These are phyloP conservation scores for Nothophoma quercina DNA, from an alignment of 2,329 filamentous ascomycete species.

Conservation along the genomic window DNA sequence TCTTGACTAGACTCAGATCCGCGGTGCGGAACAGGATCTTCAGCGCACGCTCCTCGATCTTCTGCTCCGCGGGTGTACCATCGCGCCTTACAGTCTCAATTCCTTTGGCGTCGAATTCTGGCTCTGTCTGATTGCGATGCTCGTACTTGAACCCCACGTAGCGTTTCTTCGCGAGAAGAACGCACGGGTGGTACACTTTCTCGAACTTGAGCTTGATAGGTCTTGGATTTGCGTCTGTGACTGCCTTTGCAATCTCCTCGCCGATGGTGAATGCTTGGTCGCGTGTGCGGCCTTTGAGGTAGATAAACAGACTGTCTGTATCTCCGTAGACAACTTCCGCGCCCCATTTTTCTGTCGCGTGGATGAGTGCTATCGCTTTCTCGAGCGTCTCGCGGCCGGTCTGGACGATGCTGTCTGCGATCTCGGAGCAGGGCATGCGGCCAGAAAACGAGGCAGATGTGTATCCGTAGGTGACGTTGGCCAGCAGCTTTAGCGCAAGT, in stretches of 20 bases:
- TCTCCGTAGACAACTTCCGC: conserved; percentile 98
- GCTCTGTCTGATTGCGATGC: conserved; percentile 72
- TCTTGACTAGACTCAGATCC: conserved; percentile 87
- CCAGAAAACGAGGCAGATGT: conserved; percentile 96
- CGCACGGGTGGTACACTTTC: conserved; percentile 96
- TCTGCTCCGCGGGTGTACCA: conserved; percentile 93
- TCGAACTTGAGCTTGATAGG: conserved; percentile 98
- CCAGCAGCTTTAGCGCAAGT: conserved; percentile 90
- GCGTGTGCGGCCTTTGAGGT: conserved; percentile 84
- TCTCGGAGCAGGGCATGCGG: conserved; percentile 96
- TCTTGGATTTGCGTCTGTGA: conserved; percentile 88
- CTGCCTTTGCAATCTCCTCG: conserved; percentile 84
- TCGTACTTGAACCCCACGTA: conserved; percentile 99
- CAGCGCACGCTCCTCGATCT: conserved; percentile 91
- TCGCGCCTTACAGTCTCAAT: conserved; percentile 97
- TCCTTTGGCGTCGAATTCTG: conserved; percentile 96
- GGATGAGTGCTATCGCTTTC: conserved; percentile 89
- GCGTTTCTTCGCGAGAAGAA: conserved; percentile 93
- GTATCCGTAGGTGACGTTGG: conserved; percentile 99
- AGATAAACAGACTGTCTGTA: conserved; percentile 92
- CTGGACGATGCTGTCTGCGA: conserved; percentile 97
- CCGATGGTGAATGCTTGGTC: conserved; percentile 93
- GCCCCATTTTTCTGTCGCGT: conserved; percentile 84
- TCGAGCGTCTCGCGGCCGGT: conserved; percentile 94
- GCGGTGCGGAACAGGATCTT: conserved; percentile 89